phyloP scores from a whole-genome alignment of 768 basidiomycete genomes.

The Auriscalpium microsporum region DNA sequence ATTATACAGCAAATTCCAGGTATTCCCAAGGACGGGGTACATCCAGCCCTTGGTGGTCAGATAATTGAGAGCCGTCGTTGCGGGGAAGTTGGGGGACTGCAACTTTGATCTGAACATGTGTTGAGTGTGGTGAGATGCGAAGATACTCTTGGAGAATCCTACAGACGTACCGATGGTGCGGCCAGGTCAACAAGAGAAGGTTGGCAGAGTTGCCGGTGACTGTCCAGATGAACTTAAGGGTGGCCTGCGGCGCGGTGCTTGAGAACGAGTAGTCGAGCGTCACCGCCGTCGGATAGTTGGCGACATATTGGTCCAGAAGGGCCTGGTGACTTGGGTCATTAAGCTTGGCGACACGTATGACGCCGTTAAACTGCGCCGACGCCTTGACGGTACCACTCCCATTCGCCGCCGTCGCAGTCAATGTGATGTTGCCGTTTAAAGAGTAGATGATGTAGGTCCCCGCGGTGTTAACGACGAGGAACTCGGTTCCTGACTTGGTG shows the following conservation, averaged over 20 bases:
- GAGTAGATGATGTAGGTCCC: slow-evolving; percentile 29
- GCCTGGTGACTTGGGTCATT: slow-evolving; percentile 19
- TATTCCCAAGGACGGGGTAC: slow-evolving; percentile 26
- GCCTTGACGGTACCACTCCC: slow-evolving; percentile 17
- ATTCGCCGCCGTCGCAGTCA: slow-evolving; percentile 17
- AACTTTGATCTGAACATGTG: background rate
- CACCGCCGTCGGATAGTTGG: slow-evolving; percentile 24
- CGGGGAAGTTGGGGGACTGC: slow-evolving; percentile 20
- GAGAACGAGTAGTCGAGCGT: slow-evolving; percentile 23
- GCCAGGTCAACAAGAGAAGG: slow-evolving; percentile 28
- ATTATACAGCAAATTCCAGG: slow-evolving; percentile 24
- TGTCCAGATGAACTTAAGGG: slow-evolving; percentile 26
- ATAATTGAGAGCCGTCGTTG: slow-evolving; percentile 21
- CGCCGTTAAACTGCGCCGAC: slow-evolving; percentile 21
- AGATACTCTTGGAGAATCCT: background rate
- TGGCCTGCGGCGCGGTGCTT: slow-evolving; percentile 19
- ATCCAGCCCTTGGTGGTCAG: slow-evolving; percentile 28
- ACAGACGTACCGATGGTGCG: slow-evolving; percentile 25
- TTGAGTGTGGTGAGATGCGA: background rate
- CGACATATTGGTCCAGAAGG: slow-evolving; percentile 23
- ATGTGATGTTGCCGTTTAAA: slow-evolving; percentile 21
- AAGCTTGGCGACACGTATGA: slow-evolving; percentile 21
- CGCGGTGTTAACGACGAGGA: slow-evolving; percentile 21
- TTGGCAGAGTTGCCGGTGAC: slow-evolving; percentile 21
- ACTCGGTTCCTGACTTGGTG: slow-evolving; percentile 21